Conservation (phyloP, 2,329 filamentous ascomycete genomes). For the Ploettnerulaceae sp. region DNA sequence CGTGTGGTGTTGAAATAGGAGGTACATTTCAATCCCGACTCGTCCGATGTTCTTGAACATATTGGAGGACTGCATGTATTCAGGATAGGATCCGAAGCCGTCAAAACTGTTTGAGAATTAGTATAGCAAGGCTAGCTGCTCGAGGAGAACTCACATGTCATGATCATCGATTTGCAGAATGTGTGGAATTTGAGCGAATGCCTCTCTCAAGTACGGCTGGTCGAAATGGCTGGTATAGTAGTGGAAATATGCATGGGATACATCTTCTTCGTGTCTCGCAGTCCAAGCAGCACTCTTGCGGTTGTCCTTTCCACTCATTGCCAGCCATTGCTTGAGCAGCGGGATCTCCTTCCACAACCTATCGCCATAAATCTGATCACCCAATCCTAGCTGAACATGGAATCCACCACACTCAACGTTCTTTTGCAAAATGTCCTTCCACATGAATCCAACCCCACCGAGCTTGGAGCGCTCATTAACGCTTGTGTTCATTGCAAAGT, state of each 20-base stretch:
- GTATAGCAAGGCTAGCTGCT: not conserved
- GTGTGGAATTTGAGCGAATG: conserved; percentile 95
- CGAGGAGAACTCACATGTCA: conserved; percentile 72
- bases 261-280: conserved; percentile 90
- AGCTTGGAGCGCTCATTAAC: conserved; percentile 80
- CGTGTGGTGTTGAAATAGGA: conserved; percentile 97
- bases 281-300: conserved; percentile 90
- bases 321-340: conserved; percentile 88
- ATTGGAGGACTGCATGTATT: conserved; percentile 96
- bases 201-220: conserved; percentile 88
- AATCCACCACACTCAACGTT: conserved; percentile 95
- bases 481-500: conserved; percentile 84
- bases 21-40: conserved; percentile 94
- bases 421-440: conserved; percentile 98
- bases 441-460: conserved; percentile 92
- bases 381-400: conserved; percentile 86
- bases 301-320: conserved; percentile 88
- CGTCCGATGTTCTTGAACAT: conserved; percentile 98
- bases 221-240: conserved; percentile 99
- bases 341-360: conserved; percentile 95
- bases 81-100: conserved; percentile 93
- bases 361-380: conserved; percentile 94
- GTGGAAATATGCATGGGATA: conserved; percentile 94
- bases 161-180: conserved; percentile 92
- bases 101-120: conserved; percentile 65